phyloP scores from a whole-genome alignment of 176 grass and related monocot genomes.

The Musa schizocarpa region DNA sequence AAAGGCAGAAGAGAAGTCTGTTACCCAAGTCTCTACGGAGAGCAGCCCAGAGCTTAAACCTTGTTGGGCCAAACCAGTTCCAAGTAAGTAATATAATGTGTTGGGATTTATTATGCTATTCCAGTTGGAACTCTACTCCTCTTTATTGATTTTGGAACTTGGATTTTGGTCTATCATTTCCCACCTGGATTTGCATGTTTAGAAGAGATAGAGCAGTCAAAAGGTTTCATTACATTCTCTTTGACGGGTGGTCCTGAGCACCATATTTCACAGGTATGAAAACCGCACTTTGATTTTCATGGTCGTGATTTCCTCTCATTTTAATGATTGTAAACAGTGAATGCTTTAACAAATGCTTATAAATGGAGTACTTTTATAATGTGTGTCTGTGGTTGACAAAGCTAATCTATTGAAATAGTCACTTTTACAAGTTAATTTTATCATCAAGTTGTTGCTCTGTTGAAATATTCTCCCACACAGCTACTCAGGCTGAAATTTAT shows the following conservation, averaged over 20 bases:
- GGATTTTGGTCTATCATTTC: not conserved
- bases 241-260: conserved; percentile 28
- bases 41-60: conserved; percentile 44
- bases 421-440: not conserved
- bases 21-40: conserved; percentile 11
- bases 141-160: not conserved
- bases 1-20: conserved; percentile 2
- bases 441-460: not conserved
- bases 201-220: conserved; percentile 20
- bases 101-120: not conserved
- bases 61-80: conserved; percentile 66
- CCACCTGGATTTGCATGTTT: not conserved
- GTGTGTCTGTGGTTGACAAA: not conserved
- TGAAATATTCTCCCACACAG: not conserved
- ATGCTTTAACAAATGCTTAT: no score
- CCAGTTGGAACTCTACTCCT: not conserved
- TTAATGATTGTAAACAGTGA: no score
- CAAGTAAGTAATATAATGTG: conserved; percentile 34
- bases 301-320: no score
- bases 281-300: not conserved
- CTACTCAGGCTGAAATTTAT: not conserved
- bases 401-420: not conserved
- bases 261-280: conserved; percentile 36
- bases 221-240: conserved; percentile 38
- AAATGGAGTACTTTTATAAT: not conserved